phyloP scores from a whole-genome alignment of 164 flowering plant genomes.

The Annona cherimola region DNA sequence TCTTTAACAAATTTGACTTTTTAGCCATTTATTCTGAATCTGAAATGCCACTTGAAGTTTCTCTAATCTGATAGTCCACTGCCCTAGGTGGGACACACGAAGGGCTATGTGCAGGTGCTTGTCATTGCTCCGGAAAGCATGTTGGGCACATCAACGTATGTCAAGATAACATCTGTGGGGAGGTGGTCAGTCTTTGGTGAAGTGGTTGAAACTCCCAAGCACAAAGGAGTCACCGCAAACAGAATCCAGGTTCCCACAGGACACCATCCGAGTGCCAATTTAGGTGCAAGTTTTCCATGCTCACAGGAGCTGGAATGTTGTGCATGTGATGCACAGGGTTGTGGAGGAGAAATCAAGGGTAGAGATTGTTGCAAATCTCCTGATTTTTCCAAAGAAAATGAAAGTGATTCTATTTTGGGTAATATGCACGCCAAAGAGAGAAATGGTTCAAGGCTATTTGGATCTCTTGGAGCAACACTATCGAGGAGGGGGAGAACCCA shows the following conservation, averaged over 20 bases:
- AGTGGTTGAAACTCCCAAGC: slow-evolving; percentile 47
- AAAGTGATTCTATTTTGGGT: slow-evolving; percentile 9
- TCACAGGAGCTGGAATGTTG: slow-evolving; percentile 37
- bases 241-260: too few species aligned
- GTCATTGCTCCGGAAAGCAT: slow-evolving; percentile 63
- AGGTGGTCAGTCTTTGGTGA: slow-evolving; percentile 99
- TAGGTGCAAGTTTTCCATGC: slow-evolving; percentile 16
- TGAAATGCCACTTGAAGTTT: neutral
- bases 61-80: neutral
- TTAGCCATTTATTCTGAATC: neutral
- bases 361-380: neutral
- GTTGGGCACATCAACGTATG: slow-evolving; percentile 79
- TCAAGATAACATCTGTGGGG: slow-evolving; percentile 87
- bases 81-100: slow-evolving; percentile 91
- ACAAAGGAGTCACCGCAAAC: slow-evolving; percentile 8
- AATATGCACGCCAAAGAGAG: slow-evolving; percentile 13
- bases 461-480: slow-evolving; percentile 29
- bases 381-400: neutral
- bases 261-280: slow-evolving; percentile 8
- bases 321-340: slow-evolving; percentile 38
- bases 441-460: slow-evolving; percentile 23
- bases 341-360: slow-evolving; percentile 18
- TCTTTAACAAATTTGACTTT: neutral
- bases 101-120: slow-evolving; percentile 93
- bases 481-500: slow-evolving; percentile 45